A percentile compares a stretch with the other conserved stretches of the same genome.
phyloP scores from a whole-genome alignment of 352 stramenopile species.

The Phytophthora foliorum region DNA sequence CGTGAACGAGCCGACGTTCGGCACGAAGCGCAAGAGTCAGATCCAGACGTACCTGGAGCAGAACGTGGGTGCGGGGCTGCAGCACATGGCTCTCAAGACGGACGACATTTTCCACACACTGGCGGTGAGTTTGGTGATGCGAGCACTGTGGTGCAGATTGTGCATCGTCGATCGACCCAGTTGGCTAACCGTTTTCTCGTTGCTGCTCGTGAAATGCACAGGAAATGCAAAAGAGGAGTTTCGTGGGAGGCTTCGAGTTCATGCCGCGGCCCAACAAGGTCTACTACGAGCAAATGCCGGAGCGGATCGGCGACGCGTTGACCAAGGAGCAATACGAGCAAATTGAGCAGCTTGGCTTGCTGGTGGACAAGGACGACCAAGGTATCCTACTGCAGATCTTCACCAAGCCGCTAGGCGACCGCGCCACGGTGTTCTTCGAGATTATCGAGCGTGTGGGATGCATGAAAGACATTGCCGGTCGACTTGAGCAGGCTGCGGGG shows the following conservation, averaged over 20 bases:
- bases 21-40: constrained; percentile 94
- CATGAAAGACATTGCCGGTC: constrained; percentile 74
- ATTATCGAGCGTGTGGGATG: constrained; percentile 95
- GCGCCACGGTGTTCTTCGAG: constrained; percentile 92
- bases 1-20: constrained; percentile 96
- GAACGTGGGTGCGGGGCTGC: constrained; percentile 95
- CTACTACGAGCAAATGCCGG: constrained; percentile 94
- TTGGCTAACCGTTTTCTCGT: constrained; percentile 4
- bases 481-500: constrained; percentile 81
- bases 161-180: background rate
- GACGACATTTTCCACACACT: constrained; percentile 97
- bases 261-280: constrained; percentile 83
- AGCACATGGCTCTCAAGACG: constrained; percentile 98
- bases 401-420: constrained; percentile 90
- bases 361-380: constrained; percentile 96
- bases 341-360: constrained; percentile 93
- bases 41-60: constrained; percentile 97
- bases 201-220: constrained; percentile 5
- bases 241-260: constrained; percentile 86
- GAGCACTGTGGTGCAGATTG: background rate
- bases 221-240: constrained; percentile 83
- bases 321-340: constrained; percentile 91
- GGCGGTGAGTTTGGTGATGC: constrained; percentile 25
- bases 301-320: constrained; percentile 81
- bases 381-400: constrained; percentile 95